Percentiles rank a stretch among this genome's conserved stretches.
Evolutionary conservation across 768 basidiomycete genomes (phyloP).

Genomic region (Boletus rubescentipes): DNA sequence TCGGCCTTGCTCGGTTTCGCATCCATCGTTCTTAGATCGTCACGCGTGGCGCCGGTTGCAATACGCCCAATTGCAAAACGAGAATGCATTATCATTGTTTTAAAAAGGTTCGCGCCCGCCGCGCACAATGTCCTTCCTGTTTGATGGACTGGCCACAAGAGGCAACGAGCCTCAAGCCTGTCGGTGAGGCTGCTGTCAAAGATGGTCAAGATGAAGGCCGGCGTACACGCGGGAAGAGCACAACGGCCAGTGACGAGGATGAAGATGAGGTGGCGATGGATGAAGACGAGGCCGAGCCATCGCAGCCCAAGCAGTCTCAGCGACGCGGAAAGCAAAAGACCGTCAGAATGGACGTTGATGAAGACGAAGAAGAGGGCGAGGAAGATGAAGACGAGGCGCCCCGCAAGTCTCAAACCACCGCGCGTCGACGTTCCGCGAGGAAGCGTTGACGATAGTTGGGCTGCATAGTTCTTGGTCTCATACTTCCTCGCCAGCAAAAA

Average conservation of each 20-base stretch:
- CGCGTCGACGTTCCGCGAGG: constrained; percentile 22
- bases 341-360: constrained; percentile 44
- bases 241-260: constrained; percentile 37
- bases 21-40: constrained; percentile 46
- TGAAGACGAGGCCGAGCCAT: constrained; percentile 32
- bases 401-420: constrained; percentile 15
- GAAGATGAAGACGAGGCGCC: constrained; percentile 24
- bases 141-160: constrained; percentile 57
- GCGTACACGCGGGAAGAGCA: constrained; percentile 35
- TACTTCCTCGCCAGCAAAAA: background rate
- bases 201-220: constrained; percentile 55
- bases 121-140: constrained; percentile 57
- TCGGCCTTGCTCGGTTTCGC: background rate
- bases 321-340: constrained; percentile 30
- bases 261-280: constrained; percentile 41
- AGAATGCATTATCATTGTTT: constrained; percentile 69
- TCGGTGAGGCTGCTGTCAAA: constrained; percentile 70
- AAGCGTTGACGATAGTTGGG: constrained; percentile 8
- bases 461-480: no score
- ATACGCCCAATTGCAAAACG: constrained; percentile 57
- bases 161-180: constrained; percentile 45
- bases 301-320: constrained; percentile 30
- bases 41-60: constrained; percentile 68
- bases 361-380: constrained; percentile 40
- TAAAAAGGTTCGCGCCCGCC: constrained; percentile 44